phyloP scores from a whole-genome alignment of 2,329 filamentous ascomycete species.

The Curvularia spicifera region DNA sequence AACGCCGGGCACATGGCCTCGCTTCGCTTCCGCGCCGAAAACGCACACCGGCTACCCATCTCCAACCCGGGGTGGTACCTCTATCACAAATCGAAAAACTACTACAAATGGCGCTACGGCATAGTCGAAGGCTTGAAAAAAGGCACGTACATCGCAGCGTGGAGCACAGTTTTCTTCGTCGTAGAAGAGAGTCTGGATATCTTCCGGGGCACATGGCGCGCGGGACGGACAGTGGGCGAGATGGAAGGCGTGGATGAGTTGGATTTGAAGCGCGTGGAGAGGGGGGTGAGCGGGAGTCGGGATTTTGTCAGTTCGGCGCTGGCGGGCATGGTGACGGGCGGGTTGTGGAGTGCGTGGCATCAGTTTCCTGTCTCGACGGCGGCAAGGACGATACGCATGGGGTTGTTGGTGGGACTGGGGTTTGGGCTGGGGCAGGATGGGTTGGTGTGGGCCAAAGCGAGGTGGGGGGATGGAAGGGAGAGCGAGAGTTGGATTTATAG shows the following conservation, averaged over 20 bases:
- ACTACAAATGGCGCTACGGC: conserved; percentile 79
- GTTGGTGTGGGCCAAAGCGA: conserved; percentile 71
- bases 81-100: conserved; percentile 99
- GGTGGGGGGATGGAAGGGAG: conserved; percentile 62
- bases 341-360: conserved; percentile 85
- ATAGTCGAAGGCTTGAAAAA: conserved; percentile 79
- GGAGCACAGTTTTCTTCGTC: conserved; percentile 77
- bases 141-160: conserved; percentile 72
- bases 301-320: conserved; percentile 83
- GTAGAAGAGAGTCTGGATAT: conserved; percentile 87
- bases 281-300: conserved; percentile 48
- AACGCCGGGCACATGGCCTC: conserved; percentile 77
- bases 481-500: conserved; percentile 53
- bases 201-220: conserved; percentile 56
- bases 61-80: conserved; percentile 90
- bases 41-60: conserved; percentile 88
- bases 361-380: conserved; percentile 73
- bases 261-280: conserved; percentile 36
- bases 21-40: conserved; percentile 90
- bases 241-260: conserved; percentile 49
- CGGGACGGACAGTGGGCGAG: conserved; percentile 51
- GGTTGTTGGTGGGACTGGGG: conserved; percentile 75
- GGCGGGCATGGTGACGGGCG: conserved; percentile 83
- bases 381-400: conserved; percentile 73
- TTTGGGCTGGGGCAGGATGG: conserved; percentile 85